Percentiles rank a stretch among this genome's conserved stretches.
Evolutionary conservation across 768 basidiomycete species (phyloP).

Genomic region (Butyriboletus loyo): DNA sequence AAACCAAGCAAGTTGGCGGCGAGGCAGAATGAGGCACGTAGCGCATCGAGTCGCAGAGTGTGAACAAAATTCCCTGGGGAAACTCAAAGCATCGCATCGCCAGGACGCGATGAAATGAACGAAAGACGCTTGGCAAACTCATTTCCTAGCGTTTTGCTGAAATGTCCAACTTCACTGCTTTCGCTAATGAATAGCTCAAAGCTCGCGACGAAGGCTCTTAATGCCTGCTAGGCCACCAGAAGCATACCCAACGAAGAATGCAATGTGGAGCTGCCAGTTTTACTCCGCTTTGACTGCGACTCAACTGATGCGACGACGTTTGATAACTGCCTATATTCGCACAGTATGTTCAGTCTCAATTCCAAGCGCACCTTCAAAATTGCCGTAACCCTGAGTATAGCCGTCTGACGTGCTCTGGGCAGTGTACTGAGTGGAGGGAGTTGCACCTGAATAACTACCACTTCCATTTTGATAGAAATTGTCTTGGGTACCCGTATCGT

Average conservation of each 20-base stretch:
- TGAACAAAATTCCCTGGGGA: slow-evolving; percentile 17
- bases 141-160: slow-evolving; percentile 28
- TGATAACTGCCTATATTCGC: slow-evolving; percentile 41
- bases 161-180: slow-evolving; percentile 40
- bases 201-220: slow-evolving; percentile 40
- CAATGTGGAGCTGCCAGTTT: slow-evolving; percentile 37
- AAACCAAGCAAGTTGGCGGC: slow-evolving; percentile 39
- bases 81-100: slow-evolving; percentile 28
- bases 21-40: slow-evolving; percentile 45
- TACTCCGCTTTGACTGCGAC: slow-evolving; percentile 52
- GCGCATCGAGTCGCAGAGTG: slow-evolving; percentile 37
- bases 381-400: slow-evolving; percentile 60
- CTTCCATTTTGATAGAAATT: slow-evolving; percentile 71
- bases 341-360: slow-evolving; percentile 54
- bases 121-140: slow-evolving; percentile 23
- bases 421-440: slow-evolving; percentile 52
- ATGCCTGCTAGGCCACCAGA: slow-evolving; percentile 25
- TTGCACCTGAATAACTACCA: slow-evolving; percentile 51
- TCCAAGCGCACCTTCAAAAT: slow-evolving; percentile 83
- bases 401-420: slow-evolving; percentile 44
- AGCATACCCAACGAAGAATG: slow-evolving; percentile 21
- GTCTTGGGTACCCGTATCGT: slow-evolving; percentile 56
- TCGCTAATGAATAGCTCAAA: slow-evolving; percentile 49
- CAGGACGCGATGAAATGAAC: slow-evolving; percentile 16
- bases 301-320: slow-evolving; percentile 33